phyloP scores from a whole-genome alignment of 495 filamentous ascomycete species.

The Hypoxylon subgilvum region DNA sequence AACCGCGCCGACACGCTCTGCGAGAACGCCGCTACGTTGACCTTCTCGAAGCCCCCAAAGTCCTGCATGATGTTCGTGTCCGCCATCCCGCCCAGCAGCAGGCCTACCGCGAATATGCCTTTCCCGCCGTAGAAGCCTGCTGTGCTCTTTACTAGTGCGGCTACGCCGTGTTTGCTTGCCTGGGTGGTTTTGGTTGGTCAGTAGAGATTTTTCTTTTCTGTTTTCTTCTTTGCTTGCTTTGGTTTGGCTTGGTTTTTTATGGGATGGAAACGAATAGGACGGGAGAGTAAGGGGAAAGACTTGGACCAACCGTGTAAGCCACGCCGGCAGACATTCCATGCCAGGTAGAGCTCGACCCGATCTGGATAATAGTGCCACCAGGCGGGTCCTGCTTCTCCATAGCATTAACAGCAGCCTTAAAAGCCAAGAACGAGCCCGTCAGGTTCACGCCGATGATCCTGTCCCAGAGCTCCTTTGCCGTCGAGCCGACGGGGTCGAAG shows the following conservation, averaged over 20 bases:
- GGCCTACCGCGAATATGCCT: constrained; percentile 62
- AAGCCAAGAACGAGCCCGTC: constrained; percentile 61
- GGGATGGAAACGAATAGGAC: not conserved
- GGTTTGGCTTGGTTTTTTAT: too few relatives aligned
- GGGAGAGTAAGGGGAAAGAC: not conserved
- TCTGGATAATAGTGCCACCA: constrained; percentile 56
- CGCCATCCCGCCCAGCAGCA: constrained; percentile 62
- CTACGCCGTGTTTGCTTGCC: constrained; percentile 57
- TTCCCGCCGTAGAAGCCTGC: constrained; percentile 63
- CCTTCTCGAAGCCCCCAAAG: constrained; percentile 12
- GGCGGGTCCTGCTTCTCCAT: constrained; percentile 32
- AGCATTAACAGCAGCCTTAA: constrained; percentile 57
- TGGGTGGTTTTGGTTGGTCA: not conserved
- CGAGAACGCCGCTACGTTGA: constrained; percentile 57
- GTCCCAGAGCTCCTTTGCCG: constrained; percentile 61
- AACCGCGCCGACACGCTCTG: constrained; percentile 53
- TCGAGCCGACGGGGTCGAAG: constrained; percentile 60
- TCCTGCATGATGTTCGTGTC: constrained; percentile 50
- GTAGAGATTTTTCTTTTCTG: not conserved
- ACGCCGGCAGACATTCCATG: constrained; percentile 50
- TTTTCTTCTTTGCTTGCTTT: too few relatives aligned
- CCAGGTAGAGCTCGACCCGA: constrained; percentile 48
- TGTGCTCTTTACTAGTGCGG: constrained; percentile 69
- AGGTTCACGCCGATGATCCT: constrained; percentile 64
- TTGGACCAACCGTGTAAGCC: constrained; percentile 57